A percentile compares a stretch with the other conserved stretches of the same genome.
These are phyloP conservation scores for Coemansia biformis DNA, from an alignment of 192 early-diverging fungal species.

Conservation along the genomic window DNA sequence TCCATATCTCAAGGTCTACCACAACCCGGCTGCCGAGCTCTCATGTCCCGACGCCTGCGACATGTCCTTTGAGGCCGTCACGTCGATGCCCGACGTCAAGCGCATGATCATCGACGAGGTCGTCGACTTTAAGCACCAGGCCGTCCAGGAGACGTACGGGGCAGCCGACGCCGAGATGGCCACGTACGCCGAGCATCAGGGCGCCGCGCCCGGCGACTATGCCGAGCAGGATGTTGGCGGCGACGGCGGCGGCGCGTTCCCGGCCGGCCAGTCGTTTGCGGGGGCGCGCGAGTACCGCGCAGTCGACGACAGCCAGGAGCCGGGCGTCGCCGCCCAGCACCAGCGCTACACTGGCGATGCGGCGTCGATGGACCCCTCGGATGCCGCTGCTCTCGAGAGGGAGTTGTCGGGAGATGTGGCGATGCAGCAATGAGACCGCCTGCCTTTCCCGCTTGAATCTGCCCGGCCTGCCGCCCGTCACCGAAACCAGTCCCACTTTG, in stretches of 20 bases:
- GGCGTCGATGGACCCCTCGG: slow-evolving; percentile 15
- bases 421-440: no score
- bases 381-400: slow-evolving; percentile 35
- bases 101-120: slow-evolving; percentile 78
- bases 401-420: slow-evolving; percentile 41
- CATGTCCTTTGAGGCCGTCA: slow-evolving; percentile 44
- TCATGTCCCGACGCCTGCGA: slow-evolving; percentile 38
- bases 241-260: slow-evolving; percentile 8
- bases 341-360: slow-evolving; percentile 14
- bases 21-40: slow-evolving; percentile 81
- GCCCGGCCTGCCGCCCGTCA: no score
- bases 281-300: slow-evolving; percentile 36
- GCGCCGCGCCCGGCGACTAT: no score
- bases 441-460: no score
- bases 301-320: slow-evolving; percentile 38
- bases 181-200: slow-evolving; percentile 21
- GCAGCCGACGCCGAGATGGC: slow-evolving; percentile 30
- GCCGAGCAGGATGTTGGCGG: not conserved
- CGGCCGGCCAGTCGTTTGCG: slow-evolving; percentile 26
- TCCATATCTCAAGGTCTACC: slow-evolving; percentile 88
- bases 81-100: slow-evolving; percentile 43
- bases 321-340: slow-evolving; percentile 40
- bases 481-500: no score
- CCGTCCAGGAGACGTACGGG: slow-evolving; percentile 41
- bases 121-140: slow-evolving; percentile 65